Conservation (phyloP, 148 eudicot species). For the Selenicereus undatus region DNA sequence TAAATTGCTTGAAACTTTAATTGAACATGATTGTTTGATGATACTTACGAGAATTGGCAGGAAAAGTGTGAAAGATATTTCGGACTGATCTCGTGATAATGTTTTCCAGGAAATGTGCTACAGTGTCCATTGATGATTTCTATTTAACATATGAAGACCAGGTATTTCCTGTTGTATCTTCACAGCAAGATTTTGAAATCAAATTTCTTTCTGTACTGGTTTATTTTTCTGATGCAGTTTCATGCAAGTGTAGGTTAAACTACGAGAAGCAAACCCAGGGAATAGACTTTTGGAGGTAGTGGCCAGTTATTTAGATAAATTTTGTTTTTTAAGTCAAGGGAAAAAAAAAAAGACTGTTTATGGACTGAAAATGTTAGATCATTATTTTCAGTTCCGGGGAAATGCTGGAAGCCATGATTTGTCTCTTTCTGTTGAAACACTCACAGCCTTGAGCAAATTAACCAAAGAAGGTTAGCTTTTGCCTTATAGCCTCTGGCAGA, state of each 20-base stretch:
- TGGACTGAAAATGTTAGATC: slow-evolving; percentile 14
- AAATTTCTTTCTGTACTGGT: slow-evolving; percentile 13
- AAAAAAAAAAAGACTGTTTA: background rate
- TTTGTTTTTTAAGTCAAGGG: background rate
- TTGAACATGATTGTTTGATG: slow-evolving; percentile 15
- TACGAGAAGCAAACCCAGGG: slow-evolving; percentile 74
- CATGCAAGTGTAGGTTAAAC: slow-evolving; percentile 53
- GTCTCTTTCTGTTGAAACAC: slow-evolving; percentile 69
- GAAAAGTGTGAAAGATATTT: slow-evolving; percentile 9
- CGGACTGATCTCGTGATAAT: slow-evolving; percentile 28
- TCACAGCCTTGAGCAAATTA: slow-evolving; percentile 66
- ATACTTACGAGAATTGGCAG: slow-evolving; percentile 2
- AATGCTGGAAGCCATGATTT: slow-evolving; percentile 99
- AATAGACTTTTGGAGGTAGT: slow-evolving; percentile 88
- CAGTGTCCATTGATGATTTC: slow-evolving; percentile 94
- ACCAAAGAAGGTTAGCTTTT: slow-evolving; percentile 65
- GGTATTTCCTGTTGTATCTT: slow-evolving; percentile 39
- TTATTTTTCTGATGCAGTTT: slow-evolving; percentile 20
- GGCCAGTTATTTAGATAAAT: background rate
- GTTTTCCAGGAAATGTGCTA: slow-evolving; percentile 74
- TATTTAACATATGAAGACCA: slow-evolving; percentile 88
- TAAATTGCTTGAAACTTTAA: slow-evolving; percentile 32
- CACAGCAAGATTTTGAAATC: slow-evolving; percentile 10
- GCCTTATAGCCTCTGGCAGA: background rate
- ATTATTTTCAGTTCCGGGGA: slow-evolving; percentile 67